Evolutionary conservation across 345 rosid genomes (phyloP).

Genomic region (Eucalyptus fibrosa): DNA sequence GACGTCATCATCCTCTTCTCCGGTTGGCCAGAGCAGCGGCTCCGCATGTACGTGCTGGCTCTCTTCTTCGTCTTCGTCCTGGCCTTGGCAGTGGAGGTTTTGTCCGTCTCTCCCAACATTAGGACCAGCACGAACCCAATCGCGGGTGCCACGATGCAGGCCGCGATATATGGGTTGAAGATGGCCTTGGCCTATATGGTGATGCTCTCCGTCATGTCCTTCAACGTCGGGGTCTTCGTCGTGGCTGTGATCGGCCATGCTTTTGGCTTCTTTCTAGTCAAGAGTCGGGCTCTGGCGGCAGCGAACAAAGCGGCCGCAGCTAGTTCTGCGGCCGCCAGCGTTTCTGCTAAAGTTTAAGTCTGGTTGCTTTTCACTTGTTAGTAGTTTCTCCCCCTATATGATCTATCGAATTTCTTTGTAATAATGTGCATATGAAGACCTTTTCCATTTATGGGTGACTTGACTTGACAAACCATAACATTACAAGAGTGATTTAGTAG

Average conservation of each 20-base stretch:
- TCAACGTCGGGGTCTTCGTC: conserved; percentile 4
- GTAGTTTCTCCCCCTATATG: background rate
- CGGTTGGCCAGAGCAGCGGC: conserved; percentile 18
- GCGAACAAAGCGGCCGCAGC: background rate
- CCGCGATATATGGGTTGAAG: background rate
- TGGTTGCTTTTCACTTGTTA: background rate
- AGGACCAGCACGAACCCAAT: background rate
- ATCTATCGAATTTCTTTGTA: background rate
- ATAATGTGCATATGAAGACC: background rate
- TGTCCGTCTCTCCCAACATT: background rate
- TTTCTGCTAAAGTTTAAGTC: background rate
- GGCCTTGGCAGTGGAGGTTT: conserved; percentile 4
- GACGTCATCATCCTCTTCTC: conserved; percentile 18
- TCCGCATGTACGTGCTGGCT: conserved; percentile 19
- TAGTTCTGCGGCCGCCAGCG: background rate
- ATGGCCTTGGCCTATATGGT: background rate
- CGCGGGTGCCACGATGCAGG: background rate
- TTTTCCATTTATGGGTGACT: background rate
- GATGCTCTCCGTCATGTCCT: conserved; percentile 10
- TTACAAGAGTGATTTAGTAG: background rate
- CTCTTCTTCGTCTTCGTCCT: conserved; percentile 9
- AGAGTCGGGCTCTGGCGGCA: background rate
- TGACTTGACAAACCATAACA: background rate
- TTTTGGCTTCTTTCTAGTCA: background rate
- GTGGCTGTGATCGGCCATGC: conserved; percentile 1